These are phyloP conservation scores for Pythium volutum DNA, from an alignment of 352 stramenopile species.

Conservation along the genomic window DNA sequence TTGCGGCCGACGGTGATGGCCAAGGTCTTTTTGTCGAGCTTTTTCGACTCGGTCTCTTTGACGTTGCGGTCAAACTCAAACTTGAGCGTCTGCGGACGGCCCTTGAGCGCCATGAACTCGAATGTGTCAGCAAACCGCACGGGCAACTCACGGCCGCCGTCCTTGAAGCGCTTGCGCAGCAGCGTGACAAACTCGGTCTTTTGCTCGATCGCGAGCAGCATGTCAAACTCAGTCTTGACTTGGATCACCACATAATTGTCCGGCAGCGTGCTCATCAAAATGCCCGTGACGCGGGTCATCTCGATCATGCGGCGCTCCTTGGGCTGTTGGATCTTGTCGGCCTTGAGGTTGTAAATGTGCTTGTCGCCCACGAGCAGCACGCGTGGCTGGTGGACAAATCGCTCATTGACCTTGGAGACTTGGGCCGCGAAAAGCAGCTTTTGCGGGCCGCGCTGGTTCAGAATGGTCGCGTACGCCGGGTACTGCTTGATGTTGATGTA, in stretches of 20 bases:
- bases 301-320: slow-evolving; percentile 78
- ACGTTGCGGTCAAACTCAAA: slow-evolving; percentile 65
- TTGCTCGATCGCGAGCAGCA: slow-evolving; percentile 66
- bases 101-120: slow-evolving; percentile 71
- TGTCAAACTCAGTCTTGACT: slow-evolving; percentile 69
- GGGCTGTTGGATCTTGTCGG: slow-evolving; percentile 77
- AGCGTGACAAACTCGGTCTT: slow-evolving; percentile 81
- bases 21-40: slow-evolving; percentile 74
- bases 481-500: slow-evolving; percentile 80
- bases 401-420: slow-evolving; percentile 83
- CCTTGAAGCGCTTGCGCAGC: slow-evolving; percentile 63
- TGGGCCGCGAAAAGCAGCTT: slow-evolving; percentile 69
- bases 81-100: slow-evolving; percentile 62
- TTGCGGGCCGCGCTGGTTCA: slow-evolving; percentile 54
- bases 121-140: slow-evolving; percentile 68
- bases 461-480: slow-evolving; percentile 54
- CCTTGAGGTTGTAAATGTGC: slow-evolving; percentile 84
- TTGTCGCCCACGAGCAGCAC: slow-evolving; percentile 74
- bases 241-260: slow-evolving; percentile 82
- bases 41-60: slow-evolving; percentile 56
- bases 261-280: slow-evolving; percentile 73
- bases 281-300: slow-evolving; percentile 46
- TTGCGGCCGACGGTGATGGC: slow-evolving; percentile 68
- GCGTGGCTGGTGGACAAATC: slow-evolving; percentile 73
- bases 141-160: slow-evolving; percentile 48